phyloP scores from a whole-genome alignment of 1,284 basidiomycete genomes.

The Irpex sp. region DNA sequence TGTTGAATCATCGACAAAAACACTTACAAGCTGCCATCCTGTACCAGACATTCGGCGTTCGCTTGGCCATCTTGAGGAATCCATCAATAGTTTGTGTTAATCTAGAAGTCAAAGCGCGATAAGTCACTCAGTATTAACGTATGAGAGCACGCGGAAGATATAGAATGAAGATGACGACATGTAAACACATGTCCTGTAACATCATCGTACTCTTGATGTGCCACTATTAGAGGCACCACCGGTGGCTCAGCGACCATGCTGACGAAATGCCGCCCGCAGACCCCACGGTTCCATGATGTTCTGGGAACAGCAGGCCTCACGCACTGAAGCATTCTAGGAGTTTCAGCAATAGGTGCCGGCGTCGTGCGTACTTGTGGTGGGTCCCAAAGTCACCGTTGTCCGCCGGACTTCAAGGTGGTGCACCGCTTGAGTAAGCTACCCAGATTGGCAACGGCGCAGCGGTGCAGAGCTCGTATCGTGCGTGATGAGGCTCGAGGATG shows the following conservation, averaged over 20 bases:
- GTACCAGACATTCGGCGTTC: conserved; percentile 28
- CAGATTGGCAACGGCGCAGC: too few relatives aligned
- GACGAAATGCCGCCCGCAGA: too few relatives aligned
- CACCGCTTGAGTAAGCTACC: neutral
- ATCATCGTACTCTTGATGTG: too few relatives aligned
- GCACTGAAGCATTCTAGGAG: neutral
- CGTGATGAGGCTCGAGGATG: neutral
- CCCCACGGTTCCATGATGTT: too few relatives aligned
- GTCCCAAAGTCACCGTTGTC: neutral
- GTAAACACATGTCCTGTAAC: neutral
- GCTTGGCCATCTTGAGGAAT: conserved; percentile 34
- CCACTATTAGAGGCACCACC: too few relatives aligned
- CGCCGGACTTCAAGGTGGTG: neutral
- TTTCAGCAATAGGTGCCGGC: neutral
- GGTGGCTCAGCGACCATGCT: too few relatives aligned
- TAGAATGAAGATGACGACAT: neutral
- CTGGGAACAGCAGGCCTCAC: too few relatives aligned
- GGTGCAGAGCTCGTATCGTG: too few relatives aligned
- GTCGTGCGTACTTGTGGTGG: neutral
- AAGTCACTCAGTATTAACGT: neutral
- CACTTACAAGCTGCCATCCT: conserved; percentile 18
- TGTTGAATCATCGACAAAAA: neutral
- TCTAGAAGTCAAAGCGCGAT: conserved; percentile 14
- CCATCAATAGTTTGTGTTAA: conserved; percentile 32
- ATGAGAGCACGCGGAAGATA: neutral